These are phyloP conservation scores for Arxiozyma bovina DNA, from an alignment of 1,139 yeast species.

Conservation along the genomic window DNA sequence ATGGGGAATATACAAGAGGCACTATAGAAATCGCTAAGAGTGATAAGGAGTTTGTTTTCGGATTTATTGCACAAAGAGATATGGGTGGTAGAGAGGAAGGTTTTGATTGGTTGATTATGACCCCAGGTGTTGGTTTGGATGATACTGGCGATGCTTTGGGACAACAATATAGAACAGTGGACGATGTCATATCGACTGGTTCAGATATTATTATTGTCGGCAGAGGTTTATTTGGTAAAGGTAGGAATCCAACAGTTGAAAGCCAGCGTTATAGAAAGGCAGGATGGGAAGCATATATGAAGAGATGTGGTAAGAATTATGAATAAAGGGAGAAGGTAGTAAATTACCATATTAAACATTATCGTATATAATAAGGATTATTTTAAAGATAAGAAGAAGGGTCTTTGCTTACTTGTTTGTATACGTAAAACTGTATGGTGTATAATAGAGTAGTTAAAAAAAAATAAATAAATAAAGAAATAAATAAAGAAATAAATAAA, in stretches of 20 bases:
- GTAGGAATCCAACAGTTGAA: constrained; percentile 81
- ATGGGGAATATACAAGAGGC: constrained; percentile 78
- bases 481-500: too few species aligned
- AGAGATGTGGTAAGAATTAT: constrained; percentile 28
- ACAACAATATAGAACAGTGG: constrained; percentile 91
- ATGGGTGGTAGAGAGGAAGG: constrained; percentile 80
- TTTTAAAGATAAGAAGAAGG: too few species aligned
- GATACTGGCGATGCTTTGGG: constrained; percentile 96
- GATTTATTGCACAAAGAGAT: constrained; percentile 87
- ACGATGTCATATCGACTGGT: constrained; percentile 72
- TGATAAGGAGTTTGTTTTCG: constrained; percentile 85
- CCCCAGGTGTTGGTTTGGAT: constrained; percentile 97
- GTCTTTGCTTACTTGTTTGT: too few species aligned
- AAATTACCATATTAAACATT: background rate
- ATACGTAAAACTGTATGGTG: too few species aligned
- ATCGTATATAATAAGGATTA: background rate
- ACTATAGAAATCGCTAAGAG: constrained; percentile 85
- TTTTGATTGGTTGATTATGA: constrained; percentile 91
- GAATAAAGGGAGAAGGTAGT: background rate
- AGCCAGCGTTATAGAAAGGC: constrained; percentile 85
- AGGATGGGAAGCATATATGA: constrained; percentile 83
- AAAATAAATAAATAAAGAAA: too few species aligned
- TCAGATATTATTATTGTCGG: constrained; percentile 95
- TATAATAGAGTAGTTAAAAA: too few species aligned
- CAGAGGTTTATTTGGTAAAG: constrained; percentile 92